A percentile compares a stretch with the other conserved stretches of the same genome.
Evolutionary conservation across 371 early-diverging fungal species (phyloP).

Genomic region (Entomophthora muscae): DNA sequence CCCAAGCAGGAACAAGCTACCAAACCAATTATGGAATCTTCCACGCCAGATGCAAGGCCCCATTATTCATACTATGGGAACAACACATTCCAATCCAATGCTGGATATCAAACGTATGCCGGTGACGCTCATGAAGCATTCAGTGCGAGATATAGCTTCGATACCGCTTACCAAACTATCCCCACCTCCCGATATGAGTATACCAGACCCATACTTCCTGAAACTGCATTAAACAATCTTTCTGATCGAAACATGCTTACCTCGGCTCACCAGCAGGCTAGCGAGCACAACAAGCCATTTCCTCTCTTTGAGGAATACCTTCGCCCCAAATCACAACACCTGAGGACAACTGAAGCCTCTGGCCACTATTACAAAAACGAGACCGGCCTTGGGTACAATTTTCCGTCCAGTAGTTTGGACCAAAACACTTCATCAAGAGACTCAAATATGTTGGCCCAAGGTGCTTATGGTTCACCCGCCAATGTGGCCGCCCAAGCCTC

Average conservation of each 20-base stretch:
- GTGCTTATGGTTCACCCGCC: neutral
- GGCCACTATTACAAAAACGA: neutral
- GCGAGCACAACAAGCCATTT: neutral
- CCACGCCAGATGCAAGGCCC: too few species aligned
- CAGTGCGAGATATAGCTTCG: neutral
- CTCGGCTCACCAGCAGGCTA: neutral
- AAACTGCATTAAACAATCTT: neutral
- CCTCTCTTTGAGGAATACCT: constrained; percentile 4
- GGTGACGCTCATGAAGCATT: neutral
- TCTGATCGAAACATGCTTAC: neutral
- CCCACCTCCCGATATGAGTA: neutral
- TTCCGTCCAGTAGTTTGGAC: neutral
- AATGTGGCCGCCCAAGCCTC: neutral
- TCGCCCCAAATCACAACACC: neutral
- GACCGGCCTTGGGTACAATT: neutral
- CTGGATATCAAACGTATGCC: too few species aligned
- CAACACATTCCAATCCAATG: too few species aligned
- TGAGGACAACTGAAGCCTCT: neutral
- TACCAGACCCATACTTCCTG: neutral
- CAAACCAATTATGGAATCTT: too few species aligned
- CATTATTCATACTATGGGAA: too few species aligned
- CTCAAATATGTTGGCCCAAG: neutral
- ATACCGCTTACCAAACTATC: neutral
- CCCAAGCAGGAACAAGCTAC: too few species aligned
- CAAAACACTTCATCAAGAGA: neutral